Evolutionary conservation across 2,329 filamentous ascomycete genomes (phyloP).

Genomic region (Anisogramma anomala): DNA sequence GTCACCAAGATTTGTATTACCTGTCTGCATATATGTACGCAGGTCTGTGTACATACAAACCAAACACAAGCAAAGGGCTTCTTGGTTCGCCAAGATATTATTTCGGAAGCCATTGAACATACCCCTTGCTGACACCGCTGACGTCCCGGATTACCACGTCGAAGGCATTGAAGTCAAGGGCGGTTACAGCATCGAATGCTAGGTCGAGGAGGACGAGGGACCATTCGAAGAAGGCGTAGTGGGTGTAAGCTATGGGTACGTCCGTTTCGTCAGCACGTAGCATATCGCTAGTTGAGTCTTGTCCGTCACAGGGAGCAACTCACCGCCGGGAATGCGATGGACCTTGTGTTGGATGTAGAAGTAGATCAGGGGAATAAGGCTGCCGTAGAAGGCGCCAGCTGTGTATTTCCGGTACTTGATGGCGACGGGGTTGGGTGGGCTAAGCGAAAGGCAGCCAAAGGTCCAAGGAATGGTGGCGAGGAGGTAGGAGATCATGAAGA

Average conservation of each 20-base stretch:
- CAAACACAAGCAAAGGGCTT: conserved; percentile 7
- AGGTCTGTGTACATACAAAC: conserved; percentile 8
- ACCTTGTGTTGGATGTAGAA: conserved; percentile 99
- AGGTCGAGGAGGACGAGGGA: conserved; percentile 88
- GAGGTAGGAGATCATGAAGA: conserved; percentile 98
- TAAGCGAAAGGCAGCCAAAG: conserved; percentile 74
- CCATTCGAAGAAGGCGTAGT: conserved; percentile 97
- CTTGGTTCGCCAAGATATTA: conserved; percentile 36
- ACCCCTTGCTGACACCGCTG: conserved; percentile 90
- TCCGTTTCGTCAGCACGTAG: conserved; percentile 4
- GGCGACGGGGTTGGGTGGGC: conserved; percentile 70
- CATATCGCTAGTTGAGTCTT: no score
- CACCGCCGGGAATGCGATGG: conserved; percentile 85
- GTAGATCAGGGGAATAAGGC: conserved; percentile 80
- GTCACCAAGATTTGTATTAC: conserved; percentile 2
- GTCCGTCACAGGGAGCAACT: conserved; percentile 21
- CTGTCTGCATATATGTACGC: conserved; percentile 14
- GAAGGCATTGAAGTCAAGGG: conserved; percentile 79
- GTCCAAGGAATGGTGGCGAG: conserved; percentile 95
- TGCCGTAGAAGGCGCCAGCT: conserved; percentile 76
- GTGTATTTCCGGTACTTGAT: conserved; percentile 83
- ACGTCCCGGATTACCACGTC: conserved; percentile 82
- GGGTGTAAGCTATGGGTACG: conserved; percentile 70
- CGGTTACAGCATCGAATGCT: conserved; percentile 88
- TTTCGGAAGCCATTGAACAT: conserved; percentile 90